A percentile compares a stretch with the other conserved stretches of the same genome.
Evolutionary conservation across 495 filamentous ascomycete genomes (phyloP).

Genomic region (Penicillium odoratum): DNA sequence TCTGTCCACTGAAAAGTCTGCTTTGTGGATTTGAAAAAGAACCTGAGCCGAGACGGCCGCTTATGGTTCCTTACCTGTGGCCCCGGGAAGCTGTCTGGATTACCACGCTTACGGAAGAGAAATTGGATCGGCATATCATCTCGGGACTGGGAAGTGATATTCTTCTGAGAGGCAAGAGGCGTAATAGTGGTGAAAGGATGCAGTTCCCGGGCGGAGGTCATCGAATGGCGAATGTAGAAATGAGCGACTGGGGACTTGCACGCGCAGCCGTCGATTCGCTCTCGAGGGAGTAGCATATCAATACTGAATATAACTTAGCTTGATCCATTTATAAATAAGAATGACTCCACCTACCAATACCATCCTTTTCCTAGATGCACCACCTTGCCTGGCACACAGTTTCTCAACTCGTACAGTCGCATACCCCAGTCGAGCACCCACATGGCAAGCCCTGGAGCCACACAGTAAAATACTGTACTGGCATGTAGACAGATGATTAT

Average conservation of each 20-base stretch:
- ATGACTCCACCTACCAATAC: slow-evolving; percentile 10
- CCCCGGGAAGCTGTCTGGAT: not conserved
- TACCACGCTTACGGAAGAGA: slow-evolving; percentile 10
- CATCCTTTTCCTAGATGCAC: slow-evolving; percentile 12
- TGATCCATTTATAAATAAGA: slow-evolving; percentile 1
- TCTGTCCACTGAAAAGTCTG: slow-evolving; percentile 10
- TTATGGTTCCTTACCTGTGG: slow-evolving; percentile 1
- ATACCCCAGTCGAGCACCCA: slow-evolving; percentile 14
- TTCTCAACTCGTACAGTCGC: slow-evolving; percentile 13
- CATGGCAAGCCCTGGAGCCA: slow-evolving; percentile 13
- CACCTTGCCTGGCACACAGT: slow-evolving; percentile 10
- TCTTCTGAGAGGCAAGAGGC: slow-evolving; percentile 9
- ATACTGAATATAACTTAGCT: slow-evolving; percentile 9
- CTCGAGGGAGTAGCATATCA: slow-evolving; percentile 10
- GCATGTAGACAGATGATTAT: slow-evolving; percentile 10
- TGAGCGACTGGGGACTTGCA: slow-evolving; percentile 11
- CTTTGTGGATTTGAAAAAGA: slow-evolving; percentile 2
- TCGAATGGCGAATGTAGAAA: slow-evolving; percentile 13
- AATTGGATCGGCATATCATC: slow-evolving; percentile 11
- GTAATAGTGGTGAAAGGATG: slow-evolving; percentile 15
- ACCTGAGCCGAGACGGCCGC: not conserved
- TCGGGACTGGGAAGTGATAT: not conserved
- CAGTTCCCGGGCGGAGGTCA: slow-evolving; percentile 10
- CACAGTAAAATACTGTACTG: slow-evolving; percentile 12
- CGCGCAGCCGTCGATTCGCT: slow-evolving; percentile 11